Evolutionary conservation across 1,284 basidiomycete species (phyloP).

Genomic region (Butyriboletus appendiculatus): DNA sequence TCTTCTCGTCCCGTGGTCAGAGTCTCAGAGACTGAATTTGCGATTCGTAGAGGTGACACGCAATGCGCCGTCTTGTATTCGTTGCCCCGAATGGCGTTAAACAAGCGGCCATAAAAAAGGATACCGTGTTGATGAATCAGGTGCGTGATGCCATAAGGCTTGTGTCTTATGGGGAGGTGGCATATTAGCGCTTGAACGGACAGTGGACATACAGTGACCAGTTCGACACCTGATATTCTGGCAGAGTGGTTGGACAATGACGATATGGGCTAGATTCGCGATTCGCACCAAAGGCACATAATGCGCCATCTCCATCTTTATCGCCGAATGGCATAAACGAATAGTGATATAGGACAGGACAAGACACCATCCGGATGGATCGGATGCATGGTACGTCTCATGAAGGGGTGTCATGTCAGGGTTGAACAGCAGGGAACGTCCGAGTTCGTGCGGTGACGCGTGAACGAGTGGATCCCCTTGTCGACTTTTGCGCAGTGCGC

Average conservation of each 20-base stretch:
- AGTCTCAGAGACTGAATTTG: neutral
- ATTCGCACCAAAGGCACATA: neutral
- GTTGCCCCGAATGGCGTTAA: neutral
- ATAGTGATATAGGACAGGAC: neutral
- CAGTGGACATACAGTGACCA: neutral
- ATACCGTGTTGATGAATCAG: neutral
- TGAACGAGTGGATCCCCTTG: slow-evolving; percentile 2
- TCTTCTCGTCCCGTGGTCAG: neutral
- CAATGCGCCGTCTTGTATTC: neutral
- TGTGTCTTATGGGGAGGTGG: neutral
- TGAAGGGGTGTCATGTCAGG: slow-evolving; percentile 3
- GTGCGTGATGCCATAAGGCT: neutral
- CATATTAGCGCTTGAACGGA: neutral
- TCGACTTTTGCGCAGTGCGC: slow-evolving; percentile 1
- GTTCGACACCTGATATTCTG: neutral
- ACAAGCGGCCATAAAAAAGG: neutral
- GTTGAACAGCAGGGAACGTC: neutral
- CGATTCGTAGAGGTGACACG: neutral
- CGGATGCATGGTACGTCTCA: neutral
- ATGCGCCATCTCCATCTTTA: neutral
- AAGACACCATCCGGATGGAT: neutral
- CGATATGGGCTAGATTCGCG: neutral
- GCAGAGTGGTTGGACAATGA: neutral
- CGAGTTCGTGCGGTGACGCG: neutral
- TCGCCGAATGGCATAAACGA: slow-evolving; percentile 3